A percentile compares a stretch with the other conserved stretches of the same genome.
Evolutionary conservation across 257 asterid genomes (phyloP).

Genomic region (Nicotiana tomentosiformis): DNA sequence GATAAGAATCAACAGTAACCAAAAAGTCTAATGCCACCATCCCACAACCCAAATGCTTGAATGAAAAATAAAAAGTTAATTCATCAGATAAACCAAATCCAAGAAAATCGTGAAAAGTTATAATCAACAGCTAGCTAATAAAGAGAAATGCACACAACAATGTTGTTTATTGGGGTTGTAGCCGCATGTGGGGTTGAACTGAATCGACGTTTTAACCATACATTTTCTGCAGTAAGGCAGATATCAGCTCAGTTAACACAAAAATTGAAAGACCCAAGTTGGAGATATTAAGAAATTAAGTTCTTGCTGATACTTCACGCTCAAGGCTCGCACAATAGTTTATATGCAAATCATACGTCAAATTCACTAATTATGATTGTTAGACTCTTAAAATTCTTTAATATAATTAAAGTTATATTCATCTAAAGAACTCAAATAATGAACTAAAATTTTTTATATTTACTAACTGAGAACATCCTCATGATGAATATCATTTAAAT

Average conservation of each 20-base stretch:
- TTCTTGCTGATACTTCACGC: background rate
- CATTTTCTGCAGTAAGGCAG: background rate
- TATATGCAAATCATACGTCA: too few species aligned
- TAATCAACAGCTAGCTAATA: background rate
- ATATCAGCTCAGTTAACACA: background rate
- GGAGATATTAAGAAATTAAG: background rate
- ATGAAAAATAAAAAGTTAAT: background rate
- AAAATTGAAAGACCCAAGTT: background rate
- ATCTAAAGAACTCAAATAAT: too few species aligned
- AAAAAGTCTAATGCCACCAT: slow-evolving; percentile 45
- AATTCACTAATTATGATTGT: too few species aligned
- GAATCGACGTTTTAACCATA: background rate
- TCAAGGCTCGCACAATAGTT: too few species aligned
- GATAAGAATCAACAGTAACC: slow-evolving; percentile 79
- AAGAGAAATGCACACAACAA: background rate
- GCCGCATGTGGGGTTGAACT: background rate
- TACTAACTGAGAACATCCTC: too few species aligned
- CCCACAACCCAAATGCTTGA: slow-evolving; percentile 69
- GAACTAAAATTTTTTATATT: too few species aligned
- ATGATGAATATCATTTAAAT: too few species aligned
- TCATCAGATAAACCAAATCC: background rate
- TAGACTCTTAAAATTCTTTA: too few species aligned
- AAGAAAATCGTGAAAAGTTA: background rate
- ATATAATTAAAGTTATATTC: too few species aligned
- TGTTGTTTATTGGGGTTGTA: background rate